Evolutionary conservation across 1,284 basidiomycete species (phyloP).

Genomic region (Ganoderma meredithae): DNA sequence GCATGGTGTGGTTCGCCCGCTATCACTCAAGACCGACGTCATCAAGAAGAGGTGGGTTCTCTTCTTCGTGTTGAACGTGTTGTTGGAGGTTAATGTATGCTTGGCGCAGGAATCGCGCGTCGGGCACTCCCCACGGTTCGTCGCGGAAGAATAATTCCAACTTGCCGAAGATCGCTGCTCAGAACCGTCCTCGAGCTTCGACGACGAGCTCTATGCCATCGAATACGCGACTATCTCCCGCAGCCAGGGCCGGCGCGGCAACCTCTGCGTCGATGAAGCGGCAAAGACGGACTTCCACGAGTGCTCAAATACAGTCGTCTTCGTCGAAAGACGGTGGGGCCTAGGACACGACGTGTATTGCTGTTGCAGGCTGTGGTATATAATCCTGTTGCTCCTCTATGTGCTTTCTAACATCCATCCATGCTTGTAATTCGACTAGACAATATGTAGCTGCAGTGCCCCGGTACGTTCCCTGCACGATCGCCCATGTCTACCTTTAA

Average conservation of each 20-base stretch:
- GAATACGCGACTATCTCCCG: conserved; percentile 50
- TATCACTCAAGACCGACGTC: conserved; percentile 95
- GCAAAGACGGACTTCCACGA: conserved; percentile 77
- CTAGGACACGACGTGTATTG: conserved; percentile 26
- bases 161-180: conserved; percentile 75
- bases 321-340: conserved; percentile 44
- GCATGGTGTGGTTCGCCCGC: conserved; percentile 92
- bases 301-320: conserved; percentile 47
- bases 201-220: conserved; percentile 66
- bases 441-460: conserved; percentile 36
- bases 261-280: conserved; percentile 68
- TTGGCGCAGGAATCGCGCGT: conserved; percentile 72
- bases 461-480: conserved; percentile 31
- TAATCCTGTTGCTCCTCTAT: conserved; percentile 22
- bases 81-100: conserved; percentile 10
- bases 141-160: conserved; percentile 66
- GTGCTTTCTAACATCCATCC: conserved; percentile 32
- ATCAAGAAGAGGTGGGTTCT: conserved; percentile 91
- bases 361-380: conserved; percentile 19
- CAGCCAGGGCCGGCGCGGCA: conserved; percentile 45
- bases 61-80: conserved; percentile 15
- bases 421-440: conserved; percentile 38
- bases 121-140: conserved; percentile 68
- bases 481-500: conserved; percentile 32
- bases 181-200: conserved; percentile 67